phyloP scores from a whole-genome alignment of 169 alveolate species.

The Eimeria necatrix region DNA sequence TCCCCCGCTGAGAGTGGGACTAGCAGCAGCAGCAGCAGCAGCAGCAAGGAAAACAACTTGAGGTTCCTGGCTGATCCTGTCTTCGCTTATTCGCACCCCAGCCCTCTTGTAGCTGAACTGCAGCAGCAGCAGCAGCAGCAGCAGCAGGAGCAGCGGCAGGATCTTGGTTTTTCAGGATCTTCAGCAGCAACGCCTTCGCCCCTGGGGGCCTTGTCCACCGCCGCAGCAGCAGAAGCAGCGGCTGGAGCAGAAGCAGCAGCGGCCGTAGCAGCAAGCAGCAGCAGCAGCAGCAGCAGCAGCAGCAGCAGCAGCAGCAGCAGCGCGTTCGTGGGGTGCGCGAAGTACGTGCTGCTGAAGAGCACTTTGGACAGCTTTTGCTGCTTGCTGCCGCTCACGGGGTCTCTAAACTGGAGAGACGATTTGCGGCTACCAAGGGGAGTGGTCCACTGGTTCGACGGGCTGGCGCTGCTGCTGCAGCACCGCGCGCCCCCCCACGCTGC shows the following conservation, averaged over 20 bases:
- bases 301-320: too few relatives aligned
- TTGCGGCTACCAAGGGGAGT: conserved; percentile 74
- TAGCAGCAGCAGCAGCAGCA: conserved; percentile 49
- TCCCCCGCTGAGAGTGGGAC: background rate
- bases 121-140: conserved; percentile 29
- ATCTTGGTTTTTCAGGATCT: background rate
- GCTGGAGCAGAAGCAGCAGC: conserved; percentile 7
- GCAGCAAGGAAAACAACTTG: conserved; percentile 37
- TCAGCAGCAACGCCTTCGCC: background rate
- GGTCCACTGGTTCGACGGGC: conserved; percentile 79
- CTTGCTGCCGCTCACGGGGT: conserved; percentile 79
- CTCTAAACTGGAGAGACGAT: conserved; percentile 78
- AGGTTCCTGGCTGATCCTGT: conserved; percentile 62
- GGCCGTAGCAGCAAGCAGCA: background rate
- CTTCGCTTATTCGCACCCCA: conserved; percentile 12
- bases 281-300: background rate
- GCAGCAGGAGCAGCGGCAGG: conserved; percentile 15
- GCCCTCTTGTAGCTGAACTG: background rate
- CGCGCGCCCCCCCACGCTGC: background rate
- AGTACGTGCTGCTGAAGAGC: conserved; percentile 77
- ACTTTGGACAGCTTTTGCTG: conserved; percentile 78
- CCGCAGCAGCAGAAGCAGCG: conserved; percentile 18
- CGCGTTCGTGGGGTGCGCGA: conserved; percentile 56
- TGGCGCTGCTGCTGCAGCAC: conserved; percentile 73
- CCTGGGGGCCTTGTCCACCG: background rate